Conservation (phyloP, 75 land plant genomes). For the Gnetum montanum region DNA sequence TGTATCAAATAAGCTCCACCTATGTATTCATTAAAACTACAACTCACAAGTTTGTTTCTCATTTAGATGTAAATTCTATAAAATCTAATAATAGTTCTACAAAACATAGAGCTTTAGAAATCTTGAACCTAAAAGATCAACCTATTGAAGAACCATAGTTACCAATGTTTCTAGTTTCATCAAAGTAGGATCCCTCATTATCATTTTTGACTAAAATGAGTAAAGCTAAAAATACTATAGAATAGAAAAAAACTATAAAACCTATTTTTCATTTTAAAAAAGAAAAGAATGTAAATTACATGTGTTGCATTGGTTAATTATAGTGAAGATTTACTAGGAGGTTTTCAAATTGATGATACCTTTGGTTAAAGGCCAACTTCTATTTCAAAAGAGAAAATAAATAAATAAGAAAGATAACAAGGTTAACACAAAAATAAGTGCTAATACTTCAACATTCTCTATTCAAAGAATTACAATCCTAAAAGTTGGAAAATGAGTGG, state of each 20-base stretch:
- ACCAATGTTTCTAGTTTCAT: conserved; percentile 11
- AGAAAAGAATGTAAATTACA: no score
- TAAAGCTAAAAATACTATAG: neutral
- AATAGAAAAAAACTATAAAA: conserved; percentile 8
- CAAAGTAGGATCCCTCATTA: conserved; percentile 40
- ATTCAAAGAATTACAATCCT: conserved; percentile 94
- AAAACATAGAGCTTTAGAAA: neutral
- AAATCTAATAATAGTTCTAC: neutral
- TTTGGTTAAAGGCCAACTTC: no score
- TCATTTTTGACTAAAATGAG: conserved; percentile 16
- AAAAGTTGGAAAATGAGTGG: conserved; percentile 82
- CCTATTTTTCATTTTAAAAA: conserved; percentile 2
- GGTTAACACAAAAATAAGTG: conserved; percentile 49
- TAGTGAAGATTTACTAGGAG: no score
- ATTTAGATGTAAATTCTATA: no score
- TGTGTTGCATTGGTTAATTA: conserved; percentile 6
- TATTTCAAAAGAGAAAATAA: conserved; percentile 3
- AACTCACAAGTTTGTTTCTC: no score
- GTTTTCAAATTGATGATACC: no score
- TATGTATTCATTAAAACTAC: no score
- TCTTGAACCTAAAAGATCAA: conserved; percentile 16
- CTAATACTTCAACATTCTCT: conserved; percentile 87
- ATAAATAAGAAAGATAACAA: no score
- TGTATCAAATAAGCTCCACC: no score
- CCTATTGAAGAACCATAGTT: conserved; percentile 56